These are phyloP conservation scores for Penicillium arizonense DNA, from an alignment of 495 filamentous ascomycete genomes.

Conservation along the genomic window DNA sequence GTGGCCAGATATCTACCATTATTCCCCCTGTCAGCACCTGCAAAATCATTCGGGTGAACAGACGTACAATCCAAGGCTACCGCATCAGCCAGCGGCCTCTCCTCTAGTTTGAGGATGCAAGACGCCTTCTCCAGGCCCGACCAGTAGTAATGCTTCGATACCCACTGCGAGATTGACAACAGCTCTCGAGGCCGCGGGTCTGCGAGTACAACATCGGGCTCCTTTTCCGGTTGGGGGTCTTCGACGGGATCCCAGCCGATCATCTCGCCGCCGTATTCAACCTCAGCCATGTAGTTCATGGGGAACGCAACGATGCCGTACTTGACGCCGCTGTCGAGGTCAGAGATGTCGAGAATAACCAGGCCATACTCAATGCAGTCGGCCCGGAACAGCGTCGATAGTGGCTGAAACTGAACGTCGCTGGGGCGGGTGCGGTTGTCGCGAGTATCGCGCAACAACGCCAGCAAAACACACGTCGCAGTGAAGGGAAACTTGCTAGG, in stretches of 20 bases:
- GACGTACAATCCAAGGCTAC: slow-evolving; percentile 15
- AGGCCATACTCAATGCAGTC: slow-evolving; percentile 22
- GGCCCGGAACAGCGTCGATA: slow-evolving; percentile 16
- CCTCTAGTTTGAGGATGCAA: slow-evolving; percentile 7
- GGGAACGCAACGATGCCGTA: slow-evolving; percentile 16
- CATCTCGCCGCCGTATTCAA: background rate
- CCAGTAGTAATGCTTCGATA: slow-evolving; percentile 4
- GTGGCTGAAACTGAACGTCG: slow-evolving; percentile 17
- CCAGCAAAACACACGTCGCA: slow-evolving; percentile 17
- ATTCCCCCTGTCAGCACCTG: slow-evolving; percentile 8
- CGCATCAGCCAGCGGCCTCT: slow-evolving; percentile 11
- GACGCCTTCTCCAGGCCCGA: background rate
- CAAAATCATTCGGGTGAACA: slow-evolving; percentile 7
- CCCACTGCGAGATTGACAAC: slow-evolving; percentile 12
- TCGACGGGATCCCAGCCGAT: slow-evolving; percentile 15
- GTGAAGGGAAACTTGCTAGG: slow-evolving; percentile 15
- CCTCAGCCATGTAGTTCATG: slow-evolving; percentile 13
- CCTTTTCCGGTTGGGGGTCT: slow-evolving; percentile 4
- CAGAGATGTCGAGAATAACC: slow-evolving; percentile 17
- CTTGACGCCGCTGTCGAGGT: slow-evolving; percentile 15
- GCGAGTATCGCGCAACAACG: slow-evolving; percentile 10
- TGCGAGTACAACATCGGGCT: slow-evolving; percentile 8
- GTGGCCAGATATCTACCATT: slow-evolving; percentile 16
- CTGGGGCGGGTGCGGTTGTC: slow-evolving; percentile 7
- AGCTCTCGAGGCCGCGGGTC: slow-evolving; percentile 12